Evolutionary conservation across 2,329 filamentous ascomycete species (phyloP), one percentile per base, ranked within the genome.

Genomic region (Ophiostoma tasmaniense): DNA sequence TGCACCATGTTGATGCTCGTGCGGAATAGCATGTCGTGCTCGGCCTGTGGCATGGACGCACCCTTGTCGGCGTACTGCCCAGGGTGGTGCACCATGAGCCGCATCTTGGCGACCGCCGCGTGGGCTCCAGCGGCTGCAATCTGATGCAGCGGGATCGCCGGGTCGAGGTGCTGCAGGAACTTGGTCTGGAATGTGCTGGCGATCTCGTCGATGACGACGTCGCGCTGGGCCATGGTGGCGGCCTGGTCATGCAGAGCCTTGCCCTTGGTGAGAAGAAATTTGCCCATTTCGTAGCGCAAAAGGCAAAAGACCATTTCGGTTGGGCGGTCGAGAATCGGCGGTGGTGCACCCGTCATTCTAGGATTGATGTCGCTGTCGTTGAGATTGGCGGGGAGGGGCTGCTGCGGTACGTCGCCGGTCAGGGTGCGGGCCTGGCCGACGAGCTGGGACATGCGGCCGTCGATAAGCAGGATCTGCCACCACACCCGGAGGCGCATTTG

Each of bases 401-500:
- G 86, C 85, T 1, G 81, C 73, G 10, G 71, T 37, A 30, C 6
- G n/a, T 68, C 66, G 30, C 22, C 39, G 22, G 25, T 11, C 1
- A 70, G 37, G 3, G 22, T 33, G 25, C 68, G 66, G 7, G 55
- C 11, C 66, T 72, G 69, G 30, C 71, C 71, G 0, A 66, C 42
- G 11, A 70, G 55, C 64, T 72, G 71, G 28, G 70, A 45, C 13
- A 52, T 64, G 17, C 82, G 79, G 5, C 82, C 77, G 70, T 89
- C 87, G 1, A 88, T 75, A 13, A 85, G 79, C 30, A 83, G 78
- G 2, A 89, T 79, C 65, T 83, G 80, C 81, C 85, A 88, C 83
- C 86, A 89, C 0, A 87, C 75, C 0, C 87, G 79, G 13, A 87
- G 80, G 6, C 86, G 80, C 73, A 87, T 83, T 73, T 89, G 85